A percentile compares a stretch with the other conserved stretches of the same genome.
phyloP scores from a whole-genome alignment of 495 filamentous ascomycete species.

The Sordaria brevicollis region DNA sequence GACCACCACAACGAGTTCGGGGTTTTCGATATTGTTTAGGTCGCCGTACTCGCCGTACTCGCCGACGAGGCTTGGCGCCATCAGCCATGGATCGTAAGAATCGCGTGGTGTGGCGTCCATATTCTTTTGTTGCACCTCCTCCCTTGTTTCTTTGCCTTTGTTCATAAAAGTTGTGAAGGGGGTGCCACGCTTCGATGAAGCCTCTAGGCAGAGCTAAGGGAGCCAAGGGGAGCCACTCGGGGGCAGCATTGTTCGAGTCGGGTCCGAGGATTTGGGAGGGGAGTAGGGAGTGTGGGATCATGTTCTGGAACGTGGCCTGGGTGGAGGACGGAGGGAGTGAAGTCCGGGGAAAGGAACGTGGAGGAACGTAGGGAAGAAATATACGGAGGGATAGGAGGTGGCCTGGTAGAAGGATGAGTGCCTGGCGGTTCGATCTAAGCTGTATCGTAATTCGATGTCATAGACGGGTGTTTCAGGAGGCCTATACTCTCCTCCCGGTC shows the following conservation, averaged over 20 bases:
- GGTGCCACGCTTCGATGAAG: not conserved
- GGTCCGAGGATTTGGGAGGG: not conserved
- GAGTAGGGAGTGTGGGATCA: no score
- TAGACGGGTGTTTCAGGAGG: no score
- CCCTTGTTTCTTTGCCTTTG: no score
- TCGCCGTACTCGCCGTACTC: no score
- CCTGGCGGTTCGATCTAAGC: no score
- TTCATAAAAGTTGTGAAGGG: not conserved
- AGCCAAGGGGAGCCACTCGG: not conserved
- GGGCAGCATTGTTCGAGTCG: not conserved
- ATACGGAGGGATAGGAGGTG: no score
- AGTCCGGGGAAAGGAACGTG: not conserved
- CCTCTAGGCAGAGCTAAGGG: not conserved
- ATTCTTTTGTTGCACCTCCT: no score
- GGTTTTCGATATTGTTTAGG: not conserved
- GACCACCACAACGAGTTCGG: not conserved
- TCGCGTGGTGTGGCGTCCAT: not conserved
- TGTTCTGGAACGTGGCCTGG: not conserved
- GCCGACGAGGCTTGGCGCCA: not conserved
- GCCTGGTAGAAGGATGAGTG: no score
- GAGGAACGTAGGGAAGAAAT: not conserved
- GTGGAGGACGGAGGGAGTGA: not conserved
- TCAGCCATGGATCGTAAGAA: not conserved
- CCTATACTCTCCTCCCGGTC: no score
- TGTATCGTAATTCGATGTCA: no score